Base-by-base conservation (phyloP, 768 basidiomycete species). In the Trametes meyenii region DNA sequence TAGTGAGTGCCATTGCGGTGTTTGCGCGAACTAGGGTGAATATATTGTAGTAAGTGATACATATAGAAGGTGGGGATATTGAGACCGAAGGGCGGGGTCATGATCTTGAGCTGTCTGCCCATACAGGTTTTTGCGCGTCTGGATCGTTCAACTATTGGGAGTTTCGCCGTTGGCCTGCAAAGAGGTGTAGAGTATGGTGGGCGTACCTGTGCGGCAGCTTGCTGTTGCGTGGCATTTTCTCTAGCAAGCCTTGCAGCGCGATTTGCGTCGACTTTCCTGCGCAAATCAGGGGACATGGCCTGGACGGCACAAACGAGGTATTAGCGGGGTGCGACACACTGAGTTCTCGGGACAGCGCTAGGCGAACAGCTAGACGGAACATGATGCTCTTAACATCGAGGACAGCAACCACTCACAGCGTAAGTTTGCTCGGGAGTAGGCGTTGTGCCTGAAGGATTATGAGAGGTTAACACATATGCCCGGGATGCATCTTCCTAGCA, bases 211-310 rank as follows among this genome's bases (percentile, higher is more conserved):
- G 71, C 67, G 10, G 62, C 53, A 33, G 57, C 65, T 53, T 75
- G 75, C 55, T 63, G 66, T 56, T 66, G 67, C 23, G 67, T 71
- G 26, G 70, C 72, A 45, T 71, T 65, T 58, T 77, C 76, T 8
- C 67, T 55, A 0, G 75, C 74, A 43, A 73, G 46, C 50, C 77
- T 65, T 5, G 74, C 74, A 4, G 69, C 72, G 43, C 77, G 75
- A 50, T 67, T 72, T 21, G 74, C 73, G 58, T 78, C 77, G 7
- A 76, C 76, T 54, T 75, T 74, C 42, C 69, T 66, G 21, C 69
- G 71, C 21, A 78, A 57, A 50, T 78, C 77, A 6, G 77, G 77
- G 2, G 77, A 66, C 71, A 78, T 73, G 17, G 72, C 68, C 75
- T 76, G 51, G 3, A 38, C 17, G 33, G 24, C 1, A 26, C 35